A percentile compares a stretch with the other conserved stretches of the same genome.
These are phyloP conservation scores for Ogataea siamensis DNA, from an alignment of 805 yeast species.

Conservation along the genomic window DNA sequence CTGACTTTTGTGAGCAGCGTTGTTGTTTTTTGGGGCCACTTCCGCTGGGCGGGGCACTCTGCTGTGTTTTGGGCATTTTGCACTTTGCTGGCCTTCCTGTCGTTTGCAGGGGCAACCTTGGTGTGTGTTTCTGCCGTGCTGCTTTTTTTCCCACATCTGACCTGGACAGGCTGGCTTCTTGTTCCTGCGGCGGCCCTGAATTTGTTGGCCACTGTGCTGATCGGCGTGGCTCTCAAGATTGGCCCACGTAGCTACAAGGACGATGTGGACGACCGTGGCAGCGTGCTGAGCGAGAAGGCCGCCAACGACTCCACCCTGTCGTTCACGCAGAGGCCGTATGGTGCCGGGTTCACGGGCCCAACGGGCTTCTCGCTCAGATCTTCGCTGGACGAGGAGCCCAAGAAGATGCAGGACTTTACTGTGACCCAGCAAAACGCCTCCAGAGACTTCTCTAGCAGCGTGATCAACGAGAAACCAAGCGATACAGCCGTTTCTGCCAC, in stretches of 20 bases:
- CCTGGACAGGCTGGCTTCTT: slow-evolving; percentile 73
- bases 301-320: slow-evolving; percentile 15
- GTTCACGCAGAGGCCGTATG: slow-evolving; percentile 8
- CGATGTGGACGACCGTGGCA: slow-evolving; percentile 17
- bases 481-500: slow-evolving; percentile 9
- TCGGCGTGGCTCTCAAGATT: slow-evolving; percentile 38
- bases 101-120: slow-evolving; percentile 54
- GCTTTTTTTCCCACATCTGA: slow-evolving; percentile 60
- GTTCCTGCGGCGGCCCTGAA: slow-evolving; percentile 63
- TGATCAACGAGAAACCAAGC: slow-evolving; percentile 6
- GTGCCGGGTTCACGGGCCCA: slow-evolving; percentile 12
- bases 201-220: slow-evolving; percentile 49
- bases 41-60: slow-evolving; percentile 19
- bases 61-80: slow-evolving; percentile 39
- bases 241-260: slow-evolving; percentile 15
- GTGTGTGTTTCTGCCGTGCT: slow-evolving; percentile 54
- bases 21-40: slow-evolving; percentile 36
- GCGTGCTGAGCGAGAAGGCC: slow-evolving; percentile 15
- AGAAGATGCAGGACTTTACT: slow-evolving; percentile 11
- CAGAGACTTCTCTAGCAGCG: slow-evolving; percentile 6
- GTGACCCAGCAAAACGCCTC: slow-evolving; percentile 8
- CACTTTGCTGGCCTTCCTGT: slow-evolving; percentile 44
- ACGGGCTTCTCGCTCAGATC: slow-evolving; percentile 11
- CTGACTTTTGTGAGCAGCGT: slow-evolving; percentile 48
- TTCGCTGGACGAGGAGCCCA: slow-evolving; percentile 11